These are phyloP conservation scores for Cicer arietinum DNA, from an alignment of 306 rosid species.

Conservation along the genomic window DNA sequence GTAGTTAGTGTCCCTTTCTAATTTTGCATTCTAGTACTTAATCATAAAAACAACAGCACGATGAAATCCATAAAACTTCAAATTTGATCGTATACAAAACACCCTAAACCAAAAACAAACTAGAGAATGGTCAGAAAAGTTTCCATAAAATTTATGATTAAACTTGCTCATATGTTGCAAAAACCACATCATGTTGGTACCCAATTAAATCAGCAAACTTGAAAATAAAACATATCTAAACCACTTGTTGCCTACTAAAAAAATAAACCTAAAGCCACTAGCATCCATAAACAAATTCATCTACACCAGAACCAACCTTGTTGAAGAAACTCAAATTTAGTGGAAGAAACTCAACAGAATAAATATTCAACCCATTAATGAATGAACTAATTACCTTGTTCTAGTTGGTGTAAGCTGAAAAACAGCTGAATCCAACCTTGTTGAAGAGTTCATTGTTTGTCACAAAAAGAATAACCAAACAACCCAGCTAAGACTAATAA, in stretches of 20 bases:
- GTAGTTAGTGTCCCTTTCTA: slow-evolving; percentile 9
- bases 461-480: slow-evolving; percentile 13
- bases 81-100: slow-evolving; percentile 9
- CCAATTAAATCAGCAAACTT: slow-evolving; percentile 36
- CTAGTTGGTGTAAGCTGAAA: slow-evolving; percentile 98
- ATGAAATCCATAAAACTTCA: slow-evolving; percentile 35
- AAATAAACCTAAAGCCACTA: slow-evolving; percentile 31
- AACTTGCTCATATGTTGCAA: slow-evolving; percentile 12
- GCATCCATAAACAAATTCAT: slow-evolving; percentile 33
- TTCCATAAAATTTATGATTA: background rate
- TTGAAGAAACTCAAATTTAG: too few relatives aligned
- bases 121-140: background rate
- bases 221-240: background rate
- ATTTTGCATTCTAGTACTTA: slow-evolving; percentile 4
- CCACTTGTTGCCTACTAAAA: slow-evolving; percentile 8
- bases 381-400: slow-evolving; percentile 62
- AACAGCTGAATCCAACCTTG: slow-evolving; percentile 77
- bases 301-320: background rate
- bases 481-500: slow-evolving; percentile 41
- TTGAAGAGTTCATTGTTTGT: slow-evolving; percentile 73
- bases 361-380: slow-evolving; percentile 26
- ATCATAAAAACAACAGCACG: slow-evolving; percentile 7
- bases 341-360: slow-evolving; percentile 21
- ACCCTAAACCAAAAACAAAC: slow-evolving; percentile 6
- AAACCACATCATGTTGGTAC: slow-evolving; percentile 6